These are phyloP conservation scores for Chrysoporthe cubensis DNA, from an alignment of 2,329 filamentous ascomycete genomes.

Conservation along the genomic window DNA sequence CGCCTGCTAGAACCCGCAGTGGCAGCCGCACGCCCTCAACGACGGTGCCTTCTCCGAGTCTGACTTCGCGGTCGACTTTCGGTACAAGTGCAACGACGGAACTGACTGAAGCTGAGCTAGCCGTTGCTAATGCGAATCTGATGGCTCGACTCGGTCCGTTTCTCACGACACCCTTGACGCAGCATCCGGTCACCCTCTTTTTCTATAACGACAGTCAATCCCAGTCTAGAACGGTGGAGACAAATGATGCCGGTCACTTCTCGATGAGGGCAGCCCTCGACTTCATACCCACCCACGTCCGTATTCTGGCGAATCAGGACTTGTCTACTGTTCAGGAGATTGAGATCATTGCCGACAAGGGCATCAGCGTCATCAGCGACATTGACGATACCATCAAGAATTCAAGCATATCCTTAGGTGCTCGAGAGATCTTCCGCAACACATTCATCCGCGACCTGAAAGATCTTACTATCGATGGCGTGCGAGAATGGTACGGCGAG, in stretches of 20 bases:
- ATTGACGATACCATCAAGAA: constrained; percentile 98
- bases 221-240: constrained; percentile 81
- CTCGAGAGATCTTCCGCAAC: constrained; percentile 94
- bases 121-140: constrained; percentile 80
- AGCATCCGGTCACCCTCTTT: constrained; percentile 84
- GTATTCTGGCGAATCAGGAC: constrained; percentile 83
- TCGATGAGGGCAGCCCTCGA: constrained; percentile 77
- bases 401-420: constrained; percentile 84
- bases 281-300: constrained; percentile 87
- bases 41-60: constrained; percentile 48
- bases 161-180: constrained; percentile 78
- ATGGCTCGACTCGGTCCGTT: constrained; percentile 90
- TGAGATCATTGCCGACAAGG: constrained; percentile 73
- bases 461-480: constrained; percentile 83
- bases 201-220: constrained; percentile 89
- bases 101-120: constrained; percentile 76
- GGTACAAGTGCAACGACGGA: constrained; percentile 45
- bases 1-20: constrained; percentile 38
- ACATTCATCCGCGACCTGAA: constrained; percentile 86
- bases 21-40: constrained; percentile 42
- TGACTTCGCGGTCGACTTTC: constrained; percentile 44
- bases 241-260: constrained; percentile 90
- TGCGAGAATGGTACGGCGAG: constrained; percentile 84
- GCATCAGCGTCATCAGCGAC: constrained; percentile 93
- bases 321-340: constrained; percentile 82